Conservation (phyloP, 257 asterid genomes). For the Verbena officinalis region DNA sequence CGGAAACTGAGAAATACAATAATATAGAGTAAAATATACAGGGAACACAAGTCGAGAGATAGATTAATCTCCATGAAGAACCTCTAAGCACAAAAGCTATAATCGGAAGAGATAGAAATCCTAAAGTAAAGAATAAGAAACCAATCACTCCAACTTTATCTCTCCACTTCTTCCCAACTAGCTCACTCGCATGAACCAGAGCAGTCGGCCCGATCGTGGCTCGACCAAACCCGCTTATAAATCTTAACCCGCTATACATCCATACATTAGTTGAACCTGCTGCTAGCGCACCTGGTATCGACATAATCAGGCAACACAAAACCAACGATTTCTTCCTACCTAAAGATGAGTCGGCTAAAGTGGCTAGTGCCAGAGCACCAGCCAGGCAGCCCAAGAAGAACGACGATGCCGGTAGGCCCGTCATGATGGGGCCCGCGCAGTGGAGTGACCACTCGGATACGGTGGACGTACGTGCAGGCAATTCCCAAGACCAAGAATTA, state of each 20-base stretch:
- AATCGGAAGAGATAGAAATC: background rate
- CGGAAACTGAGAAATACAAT: background rate
- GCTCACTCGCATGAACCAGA: background rate
- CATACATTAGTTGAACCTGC: background rate
- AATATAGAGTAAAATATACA: background rate
- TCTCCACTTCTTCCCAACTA: background rate
- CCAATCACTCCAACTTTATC: background rate
- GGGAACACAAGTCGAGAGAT: background rate
- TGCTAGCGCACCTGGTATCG: background rate
- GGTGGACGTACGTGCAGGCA: background rate
- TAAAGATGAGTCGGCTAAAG: background rate
- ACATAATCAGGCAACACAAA: background rate
- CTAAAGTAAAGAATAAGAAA: background rate
- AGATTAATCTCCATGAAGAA: background rate
- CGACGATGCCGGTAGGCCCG: slow-evolving; percentile 4
- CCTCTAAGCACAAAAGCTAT: background rate
- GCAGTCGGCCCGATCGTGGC: background rate
- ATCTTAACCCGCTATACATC: background rate
- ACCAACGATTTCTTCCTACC: background rate
- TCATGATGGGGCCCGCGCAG: background rate
- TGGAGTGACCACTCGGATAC: background rate
- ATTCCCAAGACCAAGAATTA: background rate
- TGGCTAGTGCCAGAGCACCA: background rate
- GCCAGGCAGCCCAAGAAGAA: background rate
- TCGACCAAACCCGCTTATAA: background rate